These are phyloP conservation scores for Venturia effusa DNA, from an alignment of 2,329 filamentous ascomycete species.

Conservation along the genomic window DNA sequence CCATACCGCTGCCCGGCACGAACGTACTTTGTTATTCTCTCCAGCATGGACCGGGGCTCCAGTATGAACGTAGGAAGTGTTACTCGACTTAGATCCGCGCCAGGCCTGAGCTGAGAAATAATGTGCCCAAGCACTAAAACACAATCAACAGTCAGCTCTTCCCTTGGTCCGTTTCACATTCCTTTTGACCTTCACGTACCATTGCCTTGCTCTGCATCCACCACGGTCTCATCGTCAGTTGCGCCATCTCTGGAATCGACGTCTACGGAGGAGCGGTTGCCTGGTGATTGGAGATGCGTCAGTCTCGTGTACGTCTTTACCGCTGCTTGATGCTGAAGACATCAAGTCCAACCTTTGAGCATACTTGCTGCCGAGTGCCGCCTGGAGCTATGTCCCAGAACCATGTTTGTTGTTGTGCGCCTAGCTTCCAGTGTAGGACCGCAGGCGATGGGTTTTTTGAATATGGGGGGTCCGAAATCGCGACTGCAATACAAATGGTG, in stretches of 20 bases:
- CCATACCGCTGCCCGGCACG: conserved; percentile 3
- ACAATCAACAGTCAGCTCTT: conserved; percentile 4
- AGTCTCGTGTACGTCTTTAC: background rate
- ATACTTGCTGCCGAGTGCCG: conserved; percentile 35
- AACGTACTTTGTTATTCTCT: conserved; percentile 91
- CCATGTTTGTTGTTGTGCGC: conserved; percentile 26
- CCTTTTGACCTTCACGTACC: conserved; percentile 42
- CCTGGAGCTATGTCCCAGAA: conserved; percentile 32
- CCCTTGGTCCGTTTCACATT: background rate
- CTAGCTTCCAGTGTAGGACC: background rate
- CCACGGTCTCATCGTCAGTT: conserved; percentile 59
- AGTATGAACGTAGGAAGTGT: conserved; percentile 96
- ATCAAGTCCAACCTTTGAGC: conserved; percentile 15
- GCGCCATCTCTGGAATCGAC: conserved; percentile 29
- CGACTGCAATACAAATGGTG: background rate
- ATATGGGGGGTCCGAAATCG: background rate
- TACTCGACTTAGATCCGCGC: conserved; percentile 88
- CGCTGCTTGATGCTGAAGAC: background rate
- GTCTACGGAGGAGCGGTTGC: conserved; percentile 25
- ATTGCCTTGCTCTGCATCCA: conserved; percentile 91
- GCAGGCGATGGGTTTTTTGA: background rate
- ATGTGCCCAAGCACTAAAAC: conserved; percentile 80
- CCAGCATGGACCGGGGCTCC: conserved; percentile 94
- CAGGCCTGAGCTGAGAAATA: conserved; percentile 91
- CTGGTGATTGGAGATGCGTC: background rate